phyloP scores from a whole-genome alignment of 257 asterid species.

The Solanum virginianum region DNA sequence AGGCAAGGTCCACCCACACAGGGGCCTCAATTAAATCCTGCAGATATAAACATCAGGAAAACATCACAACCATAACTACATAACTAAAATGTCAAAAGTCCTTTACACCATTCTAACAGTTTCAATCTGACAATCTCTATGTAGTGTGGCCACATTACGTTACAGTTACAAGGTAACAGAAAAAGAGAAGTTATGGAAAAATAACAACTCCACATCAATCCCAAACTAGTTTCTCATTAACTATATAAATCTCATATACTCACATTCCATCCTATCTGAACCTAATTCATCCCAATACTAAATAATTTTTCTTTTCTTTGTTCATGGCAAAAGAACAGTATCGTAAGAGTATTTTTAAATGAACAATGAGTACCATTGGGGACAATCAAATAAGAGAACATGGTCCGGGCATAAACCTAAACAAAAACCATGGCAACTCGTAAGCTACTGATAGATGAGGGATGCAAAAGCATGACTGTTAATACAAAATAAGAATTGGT shows the following conservation, averaged over 20 bases:
- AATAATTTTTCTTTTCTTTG: background rate
- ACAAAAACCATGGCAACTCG: background rate
- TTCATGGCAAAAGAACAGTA: background rate
- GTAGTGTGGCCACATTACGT: background rate
- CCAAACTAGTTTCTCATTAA: background rate
- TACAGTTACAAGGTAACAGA: background rate
- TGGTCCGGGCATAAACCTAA: background rate
- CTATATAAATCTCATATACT: background rate
- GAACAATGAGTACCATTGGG: background rate
- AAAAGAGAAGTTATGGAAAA: background rate
- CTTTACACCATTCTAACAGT: background rate
- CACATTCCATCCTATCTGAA: background rate
- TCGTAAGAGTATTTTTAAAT: background rate
- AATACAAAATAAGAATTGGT: background rate
- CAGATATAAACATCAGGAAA: background rate
- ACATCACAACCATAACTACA: background rate
- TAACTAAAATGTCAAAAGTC: background rate
- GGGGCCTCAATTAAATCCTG: conserved; percentile 49
- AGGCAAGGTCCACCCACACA: conserved; percentile 32
- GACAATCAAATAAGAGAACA: background rate
- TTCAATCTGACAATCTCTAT: background rate
- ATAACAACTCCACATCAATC: background rate
- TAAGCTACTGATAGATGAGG: background rate
- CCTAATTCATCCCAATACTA: background rate
- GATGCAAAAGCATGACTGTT: background rate